Evolutionary conservation across 225 moss, liverwort and hornwort species (phyloP).

Genomic region (Sphagnum contortum): DNA sequence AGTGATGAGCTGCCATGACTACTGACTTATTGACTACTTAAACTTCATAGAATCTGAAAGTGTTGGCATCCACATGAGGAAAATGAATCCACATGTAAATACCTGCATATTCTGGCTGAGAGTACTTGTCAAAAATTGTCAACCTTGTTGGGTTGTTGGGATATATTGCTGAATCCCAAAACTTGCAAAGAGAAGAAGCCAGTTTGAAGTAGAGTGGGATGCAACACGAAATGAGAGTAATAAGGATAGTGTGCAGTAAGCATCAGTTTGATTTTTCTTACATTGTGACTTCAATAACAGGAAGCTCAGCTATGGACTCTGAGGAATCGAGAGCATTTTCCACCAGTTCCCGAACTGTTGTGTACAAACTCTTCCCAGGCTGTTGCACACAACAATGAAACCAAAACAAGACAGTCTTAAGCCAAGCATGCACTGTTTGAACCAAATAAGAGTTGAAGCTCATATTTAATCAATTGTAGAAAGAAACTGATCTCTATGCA

Average conservation of each 20-base stretch:
- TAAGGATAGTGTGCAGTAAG: not conserved
- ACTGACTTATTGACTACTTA: no score
- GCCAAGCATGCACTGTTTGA: no score
- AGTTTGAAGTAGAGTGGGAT: not conserved
- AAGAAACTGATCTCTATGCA: no score
- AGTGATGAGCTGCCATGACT: no score
- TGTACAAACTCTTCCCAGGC: constrained; percentile 97
- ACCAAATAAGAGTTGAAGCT: no score
- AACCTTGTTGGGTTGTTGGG: no score
- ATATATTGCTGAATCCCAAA: not conserved
- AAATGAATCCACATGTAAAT: no score
- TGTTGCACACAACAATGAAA: constrained; percentile 16
- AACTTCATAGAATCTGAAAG: no score
- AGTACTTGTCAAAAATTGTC: no score
- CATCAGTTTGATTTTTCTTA: constrained; percentile 13
- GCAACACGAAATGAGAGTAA: not conserved
- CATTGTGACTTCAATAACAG: constrained; percentile 93
- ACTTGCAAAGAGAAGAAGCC: not conserved
- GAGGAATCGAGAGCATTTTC: constrained; percentile 95
- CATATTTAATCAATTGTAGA: no score
- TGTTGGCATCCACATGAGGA: no score
- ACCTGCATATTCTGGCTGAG: no score
- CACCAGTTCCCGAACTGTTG: constrained; percentile 95
- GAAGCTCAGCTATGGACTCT: constrained; percentile 89
- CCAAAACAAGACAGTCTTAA: not conserved